A percentile compares a stretch with the other conserved stretches of the same genome.
These are phyloP conservation scores for Trichosporon sp. DNA, from an alignment of 1,284 basidiomycete species.

Conservation along the genomic window DNA sequence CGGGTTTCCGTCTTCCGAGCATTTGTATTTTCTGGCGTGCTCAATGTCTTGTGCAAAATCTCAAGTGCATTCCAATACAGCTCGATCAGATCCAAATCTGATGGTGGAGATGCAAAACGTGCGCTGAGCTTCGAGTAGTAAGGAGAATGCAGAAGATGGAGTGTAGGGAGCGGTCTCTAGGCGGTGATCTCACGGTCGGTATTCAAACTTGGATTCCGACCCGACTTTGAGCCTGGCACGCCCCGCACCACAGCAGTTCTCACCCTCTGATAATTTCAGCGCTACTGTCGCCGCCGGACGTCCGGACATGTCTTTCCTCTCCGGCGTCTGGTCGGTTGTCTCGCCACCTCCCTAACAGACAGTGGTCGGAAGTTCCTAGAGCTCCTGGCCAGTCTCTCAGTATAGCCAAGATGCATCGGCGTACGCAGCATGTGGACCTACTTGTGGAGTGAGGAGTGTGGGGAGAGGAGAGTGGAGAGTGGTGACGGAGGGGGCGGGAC, in stretches of 20 bases:
- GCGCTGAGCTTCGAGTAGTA: too few relatives aligned
- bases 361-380: background rate
- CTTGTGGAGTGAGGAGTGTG: too few relatives aligned
- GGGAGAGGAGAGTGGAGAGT: background rate
- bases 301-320: background rate
- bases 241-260: too few relatives aligned
- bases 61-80: background rate
- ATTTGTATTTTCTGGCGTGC: background rate
- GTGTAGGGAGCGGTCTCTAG: too few relatives aligned
- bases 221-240: background rate
- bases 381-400: too few relatives aligned
- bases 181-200: background rate
- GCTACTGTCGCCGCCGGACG: too few relatives aligned
- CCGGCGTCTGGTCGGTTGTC: background rate
- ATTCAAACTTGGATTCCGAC: background rate
- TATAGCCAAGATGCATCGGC: too few relatives aligned
- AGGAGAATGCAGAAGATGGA: too few relatives aligned
- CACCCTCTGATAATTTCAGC: background rate
- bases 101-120: too few relatives aligned
- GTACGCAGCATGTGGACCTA: too few relatives aligned
- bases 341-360: background rate
- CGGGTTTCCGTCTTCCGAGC: background rate
- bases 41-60: background rate
- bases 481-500: background rate
- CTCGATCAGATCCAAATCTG: background rate